Conservation (phyloP, 352 stramenopile genomes). For the Phytophthora kernoviae region DNA sequence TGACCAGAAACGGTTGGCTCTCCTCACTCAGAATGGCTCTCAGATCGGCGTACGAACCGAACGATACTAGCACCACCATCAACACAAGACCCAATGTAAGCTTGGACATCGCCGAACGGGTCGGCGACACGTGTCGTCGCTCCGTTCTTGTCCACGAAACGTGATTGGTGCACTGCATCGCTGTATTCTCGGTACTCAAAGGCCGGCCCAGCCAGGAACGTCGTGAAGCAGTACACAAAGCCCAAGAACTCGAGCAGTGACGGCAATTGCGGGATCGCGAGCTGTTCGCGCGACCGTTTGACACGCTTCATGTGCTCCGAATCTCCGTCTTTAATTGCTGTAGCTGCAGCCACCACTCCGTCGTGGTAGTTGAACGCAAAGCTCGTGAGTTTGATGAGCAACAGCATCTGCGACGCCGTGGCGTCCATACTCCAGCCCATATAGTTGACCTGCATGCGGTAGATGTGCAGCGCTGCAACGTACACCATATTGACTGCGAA, state of each 20-base stretch:
- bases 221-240: constrained; percentile 97
- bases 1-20: constrained; percentile 55
- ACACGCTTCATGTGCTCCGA: constrained; percentile 34
- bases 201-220: constrained; percentile 93
- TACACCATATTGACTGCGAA: constrained; percentile 94
- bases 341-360: constrained; percentile 54
- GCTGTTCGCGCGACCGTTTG: constrained; percentile 37
- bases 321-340: constrained; percentile 19
- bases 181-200: constrained; percentile 96
- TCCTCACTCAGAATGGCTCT: constrained; percentile 30
- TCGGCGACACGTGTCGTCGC: constrained; percentile 37
- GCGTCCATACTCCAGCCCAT: constrained; percentile 91
- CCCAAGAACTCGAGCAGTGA: constrained; percentile 95
- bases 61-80: constrained; percentile 52
- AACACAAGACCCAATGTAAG: constrained; percentile 53
- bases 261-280: constrained; percentile 82
- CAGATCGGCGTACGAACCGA: constrained; percentile 37
- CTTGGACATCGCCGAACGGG: constrained; percentile 51
- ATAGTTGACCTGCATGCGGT: constrained; percentile 96
- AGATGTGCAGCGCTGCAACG: constrained; percentile 92
- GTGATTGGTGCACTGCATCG: constrained; percentile 59
- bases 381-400: constrained; percentile 98
- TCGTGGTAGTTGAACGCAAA: constrained; percentile 98
- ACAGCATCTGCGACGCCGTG: constrained; percentile 90
- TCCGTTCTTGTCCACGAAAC: constrained; percentile 48